phyloP scores from a whole-genome alignment of 257 asterid genomes.

The Misopates orontium region DNA sequence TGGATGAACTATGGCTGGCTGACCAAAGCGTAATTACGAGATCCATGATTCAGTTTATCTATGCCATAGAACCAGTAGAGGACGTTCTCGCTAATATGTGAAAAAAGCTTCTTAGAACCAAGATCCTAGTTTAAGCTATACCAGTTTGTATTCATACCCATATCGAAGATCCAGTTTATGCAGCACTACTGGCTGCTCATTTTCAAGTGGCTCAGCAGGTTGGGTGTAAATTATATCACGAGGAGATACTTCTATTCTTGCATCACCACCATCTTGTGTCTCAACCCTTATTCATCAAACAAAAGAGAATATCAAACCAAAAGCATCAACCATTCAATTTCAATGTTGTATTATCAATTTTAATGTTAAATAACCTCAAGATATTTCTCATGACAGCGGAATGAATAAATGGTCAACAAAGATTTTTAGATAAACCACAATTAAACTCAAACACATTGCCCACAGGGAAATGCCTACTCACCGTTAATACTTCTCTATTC shows the following conservation, averaged over 20 bases:
- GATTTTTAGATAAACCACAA: background rate
- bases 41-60: too few relatives aligned
- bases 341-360: background rate
- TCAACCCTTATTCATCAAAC: constrained; percentile 64
- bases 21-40: too few relatives aligned
- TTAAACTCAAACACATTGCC: too few relatives aligned
- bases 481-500: too few relatives aligned
- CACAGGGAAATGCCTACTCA: too few relatives aligned
- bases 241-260: constrained; percentile 89
- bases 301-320: constrained; percentile 14
- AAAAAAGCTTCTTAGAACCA: too few relatives aligned
- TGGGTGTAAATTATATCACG: constrained; percentile 92
- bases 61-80: too few relatives aligned
- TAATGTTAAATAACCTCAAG: constrained; percentile 7
- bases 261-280: constrained; percentile 99
- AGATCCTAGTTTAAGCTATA: too few relatives aligned
- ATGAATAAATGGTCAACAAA: constrained; percentile 9
- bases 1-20: too few relatives aligned
- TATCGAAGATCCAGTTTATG: constrained; percentile 93
- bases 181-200: constrained; percentile 66
- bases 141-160: constrained; percentile 57
- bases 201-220: constrained; percentile 72
- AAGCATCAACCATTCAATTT: constrained; percentile 22
- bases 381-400: background rate
- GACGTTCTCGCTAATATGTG: too few relatives aligned